phyloP scores from a whole-genome alignment of 2,329 filamentous ascomycete genomes.

The Blastomyces percursus region DNA sequence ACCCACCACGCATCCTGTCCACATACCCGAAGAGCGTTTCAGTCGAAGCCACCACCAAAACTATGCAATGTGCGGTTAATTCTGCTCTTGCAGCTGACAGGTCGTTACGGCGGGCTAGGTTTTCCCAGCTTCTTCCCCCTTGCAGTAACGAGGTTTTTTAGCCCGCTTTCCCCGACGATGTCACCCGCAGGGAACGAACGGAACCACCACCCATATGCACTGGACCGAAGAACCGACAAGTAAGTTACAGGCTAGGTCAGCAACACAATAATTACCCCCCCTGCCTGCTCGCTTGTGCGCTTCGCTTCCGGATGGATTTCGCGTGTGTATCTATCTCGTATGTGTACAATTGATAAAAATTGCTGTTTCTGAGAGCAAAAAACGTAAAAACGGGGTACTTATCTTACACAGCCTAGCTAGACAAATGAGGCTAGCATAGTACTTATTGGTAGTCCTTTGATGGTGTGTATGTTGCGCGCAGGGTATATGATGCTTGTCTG shows the following conservation, averaged over 20 bases:
- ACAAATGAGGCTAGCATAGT: neutral
- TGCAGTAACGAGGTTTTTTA: neutral
- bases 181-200: neutral
- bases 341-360: neutral
- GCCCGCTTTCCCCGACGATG: neutral
- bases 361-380: neutral
- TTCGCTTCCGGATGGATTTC: neutral
- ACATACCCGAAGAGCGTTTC: neutral
- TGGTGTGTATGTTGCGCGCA: neutral
- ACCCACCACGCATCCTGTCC: neutral
- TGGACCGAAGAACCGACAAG: neutral
- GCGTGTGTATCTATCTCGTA: neutral
- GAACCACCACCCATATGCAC: neutral
- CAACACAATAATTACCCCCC: too few relatives aligned
- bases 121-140: neutral
- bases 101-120: neutral
- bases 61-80: constrained; percentile 18
- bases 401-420: neutral
- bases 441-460: neutral
- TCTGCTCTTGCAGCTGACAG: constrained; percentile 1
- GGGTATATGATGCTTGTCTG: neutral
- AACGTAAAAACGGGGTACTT: neutral
- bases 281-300: neutral
- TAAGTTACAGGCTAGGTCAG: neutral
- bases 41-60: neutral